Conservation (phyloP, 2,329 filamentous ascomycete species). For the Colletotrichum limetticola region DNA sequence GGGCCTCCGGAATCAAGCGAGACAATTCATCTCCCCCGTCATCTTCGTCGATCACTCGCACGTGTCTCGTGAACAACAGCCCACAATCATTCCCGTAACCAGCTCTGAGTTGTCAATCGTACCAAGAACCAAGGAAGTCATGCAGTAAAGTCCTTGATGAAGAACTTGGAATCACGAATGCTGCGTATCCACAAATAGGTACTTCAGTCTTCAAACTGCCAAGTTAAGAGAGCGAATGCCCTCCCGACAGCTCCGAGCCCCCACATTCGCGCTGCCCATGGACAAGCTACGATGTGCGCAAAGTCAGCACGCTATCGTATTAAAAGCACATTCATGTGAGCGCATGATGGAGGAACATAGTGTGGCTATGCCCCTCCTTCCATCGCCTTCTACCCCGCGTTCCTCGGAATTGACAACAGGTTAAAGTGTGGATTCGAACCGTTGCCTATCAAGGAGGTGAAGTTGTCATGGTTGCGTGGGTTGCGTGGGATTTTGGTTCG, state of each 20-base stretch:
- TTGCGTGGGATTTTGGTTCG: slow-evolving; percentile 8
- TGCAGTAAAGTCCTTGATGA: neutral
- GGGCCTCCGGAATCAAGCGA: slow-evolving; percentile 2
- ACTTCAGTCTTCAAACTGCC: neutral
- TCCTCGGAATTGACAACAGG: neutral
- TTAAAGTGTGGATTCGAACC: neutral
- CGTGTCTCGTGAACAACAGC: neutral
- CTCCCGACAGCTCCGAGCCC: slow-evolving; percentile 17
- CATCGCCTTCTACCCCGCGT: slow-evolving; percentile 23
- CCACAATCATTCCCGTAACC: neutral
- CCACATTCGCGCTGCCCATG: neutral
- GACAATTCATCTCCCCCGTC: neutral
- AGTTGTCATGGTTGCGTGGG: slow-evolving; percentile 25
- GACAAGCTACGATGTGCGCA: neutral
- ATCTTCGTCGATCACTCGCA: slow-evolving; percentile 2
- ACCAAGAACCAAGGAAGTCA: neutral
- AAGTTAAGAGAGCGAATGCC: neutral
- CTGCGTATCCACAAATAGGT: neutral
- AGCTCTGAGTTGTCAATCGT: neutral
- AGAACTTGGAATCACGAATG: neutral
- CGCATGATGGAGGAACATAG: neutral
- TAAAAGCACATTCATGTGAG: neutral
- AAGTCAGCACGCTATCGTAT: slow-evolving; percentile 9
- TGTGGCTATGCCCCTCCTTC: slow-evolving; percentile 30
- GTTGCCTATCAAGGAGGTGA: slow-evolving; percentile 10